Base-by-base conservation (phyloP, 768 basidiomycete genomes). In the Crassisporium funariophilum region DNA sequence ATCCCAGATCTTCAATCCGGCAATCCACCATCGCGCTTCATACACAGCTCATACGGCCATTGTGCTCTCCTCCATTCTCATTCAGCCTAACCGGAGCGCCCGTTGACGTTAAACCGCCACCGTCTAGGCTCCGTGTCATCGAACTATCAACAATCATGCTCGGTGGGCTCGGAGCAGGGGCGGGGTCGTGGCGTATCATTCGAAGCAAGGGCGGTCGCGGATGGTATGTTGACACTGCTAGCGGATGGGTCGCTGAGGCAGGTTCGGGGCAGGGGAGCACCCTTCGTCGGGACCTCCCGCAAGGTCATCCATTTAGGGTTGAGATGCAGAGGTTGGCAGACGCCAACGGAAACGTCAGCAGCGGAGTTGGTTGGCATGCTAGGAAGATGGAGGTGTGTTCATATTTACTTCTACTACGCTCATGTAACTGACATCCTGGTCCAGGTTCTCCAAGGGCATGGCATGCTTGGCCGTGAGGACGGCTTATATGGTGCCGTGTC, bases 401-500 rank as follows among this genome's bases (percentile, higher is more conserved):
- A 50, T 38, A 23, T 34, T 13, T 51, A 9, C 27, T 5, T 40
- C 37, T 20, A 41, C 25, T n/a, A 22, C 12, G 23, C 1, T 41
- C 50, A 19, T 21, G 12, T 45, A 24, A 21, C 22, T 41, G 23
- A 31, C 37, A 55, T 41, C 34, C 31, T 50, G 24, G 21, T 41
- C 16, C 47, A 90, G 88, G 75, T 98, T 17, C 65, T 99, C 47
- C 86, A 89, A 58, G 95, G 94, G 3, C 76, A 87, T 58, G 95
- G 95, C 10, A 83, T 98, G 83, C 70, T 95, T 9, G 94, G 93
- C 4, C 81, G 91, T 20, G 93, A 95, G 65, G 91, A 95, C 53
- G 95, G 95, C 3, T 66, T 99, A 44, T 97, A 95, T 50, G 93
- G 94, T 15, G 93, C 91, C 10, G 91, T 93, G 13, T 91, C 92